Evolutionary conservation across 345 rosid species (phyloP).

Genomic region (Moricandia arvensis): DNA sequence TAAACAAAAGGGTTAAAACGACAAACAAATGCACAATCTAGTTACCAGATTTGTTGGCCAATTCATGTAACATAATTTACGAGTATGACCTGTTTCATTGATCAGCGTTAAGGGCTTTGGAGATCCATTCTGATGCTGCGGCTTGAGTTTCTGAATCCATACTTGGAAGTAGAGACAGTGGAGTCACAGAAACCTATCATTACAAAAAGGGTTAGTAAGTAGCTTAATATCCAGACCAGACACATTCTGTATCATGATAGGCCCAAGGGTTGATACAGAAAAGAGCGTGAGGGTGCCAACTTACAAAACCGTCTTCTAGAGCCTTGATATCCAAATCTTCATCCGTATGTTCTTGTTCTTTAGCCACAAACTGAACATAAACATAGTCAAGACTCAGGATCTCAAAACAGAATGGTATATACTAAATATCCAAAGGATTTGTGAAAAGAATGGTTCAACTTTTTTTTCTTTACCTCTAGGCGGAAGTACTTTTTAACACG

Average conservation of each 20-base stretch:
- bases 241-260: no score
- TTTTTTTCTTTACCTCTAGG: constrained; percentile 51
- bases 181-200: constrained; percentile 71
- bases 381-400: constrained; percentile 3
- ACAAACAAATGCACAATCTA: constrained; percentile 28
- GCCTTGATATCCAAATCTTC: constrained; percentile 74
- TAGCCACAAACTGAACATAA: constrained; percentile 51
- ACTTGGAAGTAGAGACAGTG: constrained; percentile 44
- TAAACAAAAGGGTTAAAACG: constrained; percentile 26
- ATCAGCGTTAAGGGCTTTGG: constrained; percentile 41
- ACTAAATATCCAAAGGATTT: not conserved
- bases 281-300: constrained; percentile 31
- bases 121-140: constrained; percentile 71
- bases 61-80: constrained; percentile 33
- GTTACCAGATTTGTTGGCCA: constrained; percentile 22
- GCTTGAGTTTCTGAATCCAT: constrained; percentile 38
- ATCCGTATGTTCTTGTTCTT: constrained; percentile 54
- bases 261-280: not conserved
- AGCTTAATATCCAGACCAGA: not conserved
- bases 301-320: constrained; percentile 74
- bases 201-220: not conserved
- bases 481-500: constrained; percentile 67
- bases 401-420: not conserved
- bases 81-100: constrained; percentile 38
- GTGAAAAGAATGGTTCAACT: not conserved